Conservation (phyloP, 352 stramenopile genomes). For the Phytophthora citrophthora region DNA sequence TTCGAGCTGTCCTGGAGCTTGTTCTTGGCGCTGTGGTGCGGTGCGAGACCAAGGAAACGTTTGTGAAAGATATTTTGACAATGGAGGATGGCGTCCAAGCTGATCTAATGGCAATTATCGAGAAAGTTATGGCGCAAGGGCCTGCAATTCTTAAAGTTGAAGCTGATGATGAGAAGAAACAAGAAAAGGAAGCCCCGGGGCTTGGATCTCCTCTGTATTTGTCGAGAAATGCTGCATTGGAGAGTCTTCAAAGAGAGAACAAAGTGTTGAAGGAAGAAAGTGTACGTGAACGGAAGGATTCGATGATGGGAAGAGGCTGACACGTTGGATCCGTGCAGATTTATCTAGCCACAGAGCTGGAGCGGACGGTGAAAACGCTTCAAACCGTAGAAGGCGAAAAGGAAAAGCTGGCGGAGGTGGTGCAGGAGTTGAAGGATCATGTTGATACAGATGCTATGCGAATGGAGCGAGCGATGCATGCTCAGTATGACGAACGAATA, state of each 20-base stretch:
- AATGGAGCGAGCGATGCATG: slow-evolving; percentile 59
- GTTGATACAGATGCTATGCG: slow-evolving; percentile 57
- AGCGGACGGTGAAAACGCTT: slow-evolving; percentile 25
- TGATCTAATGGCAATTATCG: slow-evolving; percentile 72
- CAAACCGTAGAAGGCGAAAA: slow-evolving; percentile 40
- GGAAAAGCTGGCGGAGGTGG: slow-evolving; percentile 28
- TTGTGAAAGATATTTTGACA: slow-evolving; percentile 71
- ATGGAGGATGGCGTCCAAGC: slow-evolving; percentile 67
- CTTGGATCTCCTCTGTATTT: slow-evolving; percentile 49
- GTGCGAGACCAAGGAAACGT: slow-evolving; percentile 55
- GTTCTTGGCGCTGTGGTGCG: slow-evolving; percentile 62
- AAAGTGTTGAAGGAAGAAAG: slow-evolving; percentile 69
- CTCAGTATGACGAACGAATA: slow-evolving; percentile 60
- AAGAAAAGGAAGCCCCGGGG: background rate
- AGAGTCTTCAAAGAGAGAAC: slow-evolving; percentile 57
- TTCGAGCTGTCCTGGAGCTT: slow-evolving; percentile 46
- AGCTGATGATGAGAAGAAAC: slow-evolving; percentile 6
- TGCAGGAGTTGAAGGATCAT: slow-evolving; percentile 51
- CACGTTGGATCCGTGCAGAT: slow-evolving; percentile 29
- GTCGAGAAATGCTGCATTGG: slow-evolving; percentile 53
- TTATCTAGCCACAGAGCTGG: slow-evolving; percentile 45
- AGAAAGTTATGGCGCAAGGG: slow-evolving; percentile 48
- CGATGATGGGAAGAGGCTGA: background rate
- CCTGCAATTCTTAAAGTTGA: background rate
- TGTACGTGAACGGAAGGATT: slow-evolving; percentile 28